phyloP scores from a whole-genome alignment of 1,284 basidiomycete species.

The Uromyces viciae-fabae region DNA sequence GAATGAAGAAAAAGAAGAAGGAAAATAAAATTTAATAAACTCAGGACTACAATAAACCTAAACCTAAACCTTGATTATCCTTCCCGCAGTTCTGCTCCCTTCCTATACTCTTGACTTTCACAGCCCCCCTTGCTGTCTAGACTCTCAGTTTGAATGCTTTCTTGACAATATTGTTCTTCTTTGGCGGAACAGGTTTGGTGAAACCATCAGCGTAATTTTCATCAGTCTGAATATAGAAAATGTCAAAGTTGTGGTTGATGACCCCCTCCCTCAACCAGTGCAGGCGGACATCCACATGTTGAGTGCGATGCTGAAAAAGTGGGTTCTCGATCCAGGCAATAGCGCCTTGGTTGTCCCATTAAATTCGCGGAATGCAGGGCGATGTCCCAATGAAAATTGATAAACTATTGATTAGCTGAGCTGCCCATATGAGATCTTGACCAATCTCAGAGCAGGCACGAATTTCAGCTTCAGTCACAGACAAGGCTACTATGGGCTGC shows the following conservation, averaged over 20 bases:
- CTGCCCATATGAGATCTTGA: neutral
- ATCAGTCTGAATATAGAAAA: neutral
- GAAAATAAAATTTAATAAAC: no score
- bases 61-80: no score
- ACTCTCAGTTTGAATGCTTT: no score
- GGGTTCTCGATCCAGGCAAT: constrained; percentile 17
- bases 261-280: neutral
- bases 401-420: neutral
- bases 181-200: neutral
- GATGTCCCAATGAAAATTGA: neutral
- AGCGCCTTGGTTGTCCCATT: neutral
- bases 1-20: no score
- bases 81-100: no score
- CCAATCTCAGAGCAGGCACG: neutral
- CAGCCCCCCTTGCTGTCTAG: no score
- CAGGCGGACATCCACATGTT: constrained; percentile 38
- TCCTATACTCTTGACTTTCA: no score
- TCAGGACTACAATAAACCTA: no score
- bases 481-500: neutral
- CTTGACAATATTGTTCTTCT: no score
- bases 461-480: neutral
- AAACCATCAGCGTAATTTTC: neutral
- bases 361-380: neutral
- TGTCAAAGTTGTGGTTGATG: neutral
- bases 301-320: constrained; percentile 24